phyloP scores from a whole-genome alignment of 805 yeast species.

The Jamesozyma jinghongensis region DNA sequence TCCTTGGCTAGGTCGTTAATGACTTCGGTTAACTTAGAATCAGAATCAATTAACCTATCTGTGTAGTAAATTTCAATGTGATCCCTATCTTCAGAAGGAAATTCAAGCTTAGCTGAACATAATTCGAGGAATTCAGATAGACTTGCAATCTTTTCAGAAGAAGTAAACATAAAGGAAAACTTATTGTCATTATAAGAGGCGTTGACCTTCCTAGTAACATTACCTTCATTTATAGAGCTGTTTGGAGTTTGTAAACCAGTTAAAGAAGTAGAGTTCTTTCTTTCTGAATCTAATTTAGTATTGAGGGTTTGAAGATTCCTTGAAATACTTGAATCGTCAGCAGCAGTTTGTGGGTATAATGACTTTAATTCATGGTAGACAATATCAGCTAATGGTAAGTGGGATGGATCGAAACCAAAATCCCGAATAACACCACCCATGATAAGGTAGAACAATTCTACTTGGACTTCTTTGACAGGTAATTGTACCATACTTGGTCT shows the following conservation, averaged over 20 bases:
- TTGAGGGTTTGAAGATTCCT: neutral
- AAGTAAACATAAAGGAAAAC: constrained; percentile 1
- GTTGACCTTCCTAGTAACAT: constrained; percentile 1
- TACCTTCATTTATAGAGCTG: neutral
- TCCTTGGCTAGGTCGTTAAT: constrained; percentile 26
- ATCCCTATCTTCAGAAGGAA: constrained; percentile 3
- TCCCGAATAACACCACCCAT: constrained; percentile 66
- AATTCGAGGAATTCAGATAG: constrained; percentile 1
- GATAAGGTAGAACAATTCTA: constrained; percentile 37
- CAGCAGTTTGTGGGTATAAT: neutral
- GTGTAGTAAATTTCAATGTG: constrained; percentile 17
- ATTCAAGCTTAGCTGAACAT: constrained; percentile 2
- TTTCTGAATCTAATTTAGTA: no score
- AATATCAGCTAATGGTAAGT: constrained; percentile 54
- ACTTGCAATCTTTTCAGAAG: constrained; percentile 3
- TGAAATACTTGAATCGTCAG: neutral
- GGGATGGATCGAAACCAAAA: constrained; percentile 63
- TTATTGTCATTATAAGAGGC: constrained; percentile 1
- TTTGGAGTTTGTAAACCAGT: neutral
- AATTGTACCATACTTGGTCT: constrained; percentile 24
- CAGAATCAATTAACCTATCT: constrained; percentile 32
- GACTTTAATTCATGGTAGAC: constrained; percentile 33
- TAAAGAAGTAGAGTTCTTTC: neutral
- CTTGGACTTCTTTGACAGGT: constrained; percentile 6
- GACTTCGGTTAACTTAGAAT: constrained; percentile 40